A percentile compares a stretch with the other conserved stretches of the same genome.
These are phyloP conservation scores for Phoma herbarum DNA, from an alignment of 2,329 filamentous ascomycete species.

Conservation along the genomic window DNA sequence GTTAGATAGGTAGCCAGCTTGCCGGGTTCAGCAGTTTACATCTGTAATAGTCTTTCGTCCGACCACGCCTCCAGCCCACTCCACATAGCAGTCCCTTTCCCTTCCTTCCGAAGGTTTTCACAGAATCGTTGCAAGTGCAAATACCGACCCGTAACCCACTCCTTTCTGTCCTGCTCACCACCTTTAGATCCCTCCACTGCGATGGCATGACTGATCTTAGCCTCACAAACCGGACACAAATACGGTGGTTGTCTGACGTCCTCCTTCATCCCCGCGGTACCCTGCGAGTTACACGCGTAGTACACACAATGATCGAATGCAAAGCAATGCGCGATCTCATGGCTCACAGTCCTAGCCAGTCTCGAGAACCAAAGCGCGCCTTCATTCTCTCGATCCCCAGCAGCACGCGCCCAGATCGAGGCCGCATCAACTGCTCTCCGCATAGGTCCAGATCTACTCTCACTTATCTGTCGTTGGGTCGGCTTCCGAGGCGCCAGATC, in stretches of 20 bases:
- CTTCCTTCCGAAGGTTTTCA: background rate
- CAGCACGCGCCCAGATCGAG: background rate
- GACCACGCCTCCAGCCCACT: constrained; percentile 1
- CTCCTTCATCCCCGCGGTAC: constrained; percentile 64
- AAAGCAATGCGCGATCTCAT: constrained; percentile 74
- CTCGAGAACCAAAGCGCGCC: constrained; percentile 64
- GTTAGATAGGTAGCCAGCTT: constrained; percentile 8
- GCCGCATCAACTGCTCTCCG: constrained; percentile 27
- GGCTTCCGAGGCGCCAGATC: constrained; percentile 26
- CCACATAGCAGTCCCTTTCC: constrained; percentile 2
- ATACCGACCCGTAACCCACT: background rate
- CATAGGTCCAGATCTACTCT: constrained; percentile 25
- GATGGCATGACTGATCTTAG: constrained; percentile 56
- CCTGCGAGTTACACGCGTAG: constrained; percentile 72
- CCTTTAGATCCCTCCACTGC: background rate
- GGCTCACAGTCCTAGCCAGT: constrained; percentile 64
- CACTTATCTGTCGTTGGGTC: constrained; percentile 21
- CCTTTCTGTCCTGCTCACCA: background rate
- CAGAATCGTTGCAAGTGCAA: background rate
- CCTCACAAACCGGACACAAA: constrained; percentile 67
- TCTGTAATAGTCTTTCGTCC: background rate
- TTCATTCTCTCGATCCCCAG: background rate
- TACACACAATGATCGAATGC: constrained; percentile 72
- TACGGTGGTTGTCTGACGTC: constrained; percentile 71
- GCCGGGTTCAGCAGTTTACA: constrained; percentile 2